Evolutionary conservation across 2,329 filamentous ascomycete species (phyloP), one percentile per base, ranked within the genome.

Genomic region (Scedosporium minutisporum): DNA sequence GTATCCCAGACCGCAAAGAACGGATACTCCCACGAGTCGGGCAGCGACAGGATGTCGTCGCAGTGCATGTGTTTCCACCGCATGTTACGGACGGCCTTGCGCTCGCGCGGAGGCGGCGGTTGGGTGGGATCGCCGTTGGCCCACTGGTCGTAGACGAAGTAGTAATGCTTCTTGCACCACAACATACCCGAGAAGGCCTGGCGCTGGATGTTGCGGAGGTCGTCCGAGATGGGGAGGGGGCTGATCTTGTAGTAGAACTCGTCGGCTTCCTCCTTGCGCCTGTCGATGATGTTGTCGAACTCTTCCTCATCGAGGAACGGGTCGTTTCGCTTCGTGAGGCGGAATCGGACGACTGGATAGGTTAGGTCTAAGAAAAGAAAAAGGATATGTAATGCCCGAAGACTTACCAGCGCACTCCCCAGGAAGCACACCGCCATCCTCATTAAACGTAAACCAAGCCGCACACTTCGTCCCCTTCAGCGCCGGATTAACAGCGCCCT

Each of bases 1-100:
- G 90, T 93, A 73, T 97, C 93, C 93, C 93, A 97, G 3, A 93
- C 93, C 21, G 93, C 93, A 73, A 97, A 97, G 79, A 97, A 97
- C 0, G 93, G 93, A 69, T 97, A 97, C 71, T 97, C 93, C 93
- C 93, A 97, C 0, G 93, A 96, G 74, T 97, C 93, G 0, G 93
- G 95, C 93, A 97, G 97, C 0, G 93, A 97, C 41, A 97, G 75
- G 65, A 97, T 92, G 72, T 97, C 93, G 67, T 97, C 95, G 68
- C 96, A 86, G 74, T 97, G 84, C 82, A 97, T 87, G 74, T 97
- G 93, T 71, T 90, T 96, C 95, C 95, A 97, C 65, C 96, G 86
- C 44, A 85, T 79, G 71, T 97, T 97, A 65, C 93, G 87, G 63
- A 97, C 83, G 2, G 84, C 81, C 73, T 95, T 96, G 62, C 93